Evolutionary conservation across 352 stramenopile genomes (phyloP).

Genomic region (Phytophthora tentaculata): DNA sequence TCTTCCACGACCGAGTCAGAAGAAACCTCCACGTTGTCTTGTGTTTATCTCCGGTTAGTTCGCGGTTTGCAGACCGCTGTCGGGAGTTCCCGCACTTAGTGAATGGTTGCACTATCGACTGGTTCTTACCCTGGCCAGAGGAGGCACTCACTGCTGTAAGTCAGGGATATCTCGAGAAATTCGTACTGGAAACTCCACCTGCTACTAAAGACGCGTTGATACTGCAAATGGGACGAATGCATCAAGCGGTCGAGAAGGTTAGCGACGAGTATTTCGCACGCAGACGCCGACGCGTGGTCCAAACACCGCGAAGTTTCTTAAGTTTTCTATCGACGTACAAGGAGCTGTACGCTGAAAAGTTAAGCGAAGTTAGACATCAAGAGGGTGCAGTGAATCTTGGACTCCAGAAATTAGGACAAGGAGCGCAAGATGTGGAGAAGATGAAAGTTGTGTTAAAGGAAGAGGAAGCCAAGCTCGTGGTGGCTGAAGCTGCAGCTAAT

Average conservation of each 20-base stretch:
- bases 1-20: conserved; percentile 89
- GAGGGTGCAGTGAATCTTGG: conserved; percentile 87
- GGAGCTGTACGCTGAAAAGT: conserved; percentile 75
- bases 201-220: conserved; percentile 67
- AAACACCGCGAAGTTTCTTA: conserved; percentile 91
- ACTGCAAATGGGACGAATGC: conserved; percentile 73
- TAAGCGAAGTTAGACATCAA: conserved; percentile 79
- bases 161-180: conserved; percentile 76
- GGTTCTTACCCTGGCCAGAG: conserved; percentile 91
- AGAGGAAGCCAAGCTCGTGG: conserved; percentile 88
- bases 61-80: conserved; percentile 77
- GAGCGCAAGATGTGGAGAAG: conserved; percentile 86
- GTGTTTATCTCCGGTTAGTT: conserved; percentile 88
- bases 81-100: conserved; percentile 91
- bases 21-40: conserved; percentile 87
- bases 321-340: conserved; percentile 87
- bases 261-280: conserved; percentile 80
- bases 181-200: conserved; percentile 65
- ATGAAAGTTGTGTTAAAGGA: conserved; percentile 92
- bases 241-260: conserved; percentile 75
- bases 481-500: conserved; percentile 82
- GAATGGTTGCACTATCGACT: conserved; percentile 89
- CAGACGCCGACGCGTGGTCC: conserved; percentile 84
- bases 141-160: conserved; percentile 88
- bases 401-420: conserved; percentile 89